These are phyloP conservation scores for Colletotrichum sp. DNA, from an alignment of 2,329 filamentous ascomycete species.

Conservation along the genomic window DNA sequence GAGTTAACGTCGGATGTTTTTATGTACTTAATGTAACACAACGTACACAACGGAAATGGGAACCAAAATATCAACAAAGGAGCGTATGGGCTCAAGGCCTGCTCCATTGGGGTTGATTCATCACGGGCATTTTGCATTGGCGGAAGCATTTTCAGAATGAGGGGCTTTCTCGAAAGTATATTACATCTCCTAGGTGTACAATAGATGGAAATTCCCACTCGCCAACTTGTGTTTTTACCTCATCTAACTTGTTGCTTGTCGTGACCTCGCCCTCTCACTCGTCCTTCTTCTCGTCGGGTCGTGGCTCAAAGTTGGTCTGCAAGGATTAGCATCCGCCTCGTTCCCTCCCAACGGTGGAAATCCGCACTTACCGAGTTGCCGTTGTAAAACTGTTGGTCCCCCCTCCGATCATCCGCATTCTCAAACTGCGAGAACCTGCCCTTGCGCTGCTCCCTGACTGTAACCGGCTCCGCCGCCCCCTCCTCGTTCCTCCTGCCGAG, in stretches of 20 bases:
- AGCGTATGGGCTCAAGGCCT: background rate
- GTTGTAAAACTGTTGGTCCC: constrained; percentile 82
- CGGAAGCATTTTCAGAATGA: background rate
- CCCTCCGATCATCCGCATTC: constrained; percentile 57
- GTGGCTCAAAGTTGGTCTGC: constrained; percentile 73
- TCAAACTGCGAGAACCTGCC: constrained; percentile 42
- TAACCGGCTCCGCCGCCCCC: constrained; percentile 25
- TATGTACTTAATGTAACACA: constrained; percentile 13
- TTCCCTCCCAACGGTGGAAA: background rate
- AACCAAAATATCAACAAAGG: background rate
- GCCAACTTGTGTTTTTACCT: background rate
- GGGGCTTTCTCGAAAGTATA: background rate
- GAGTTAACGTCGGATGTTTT: background rate
- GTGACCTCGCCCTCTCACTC: background rate
- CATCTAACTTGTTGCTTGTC: background rate
- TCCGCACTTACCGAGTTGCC: constrained; percentile 76
- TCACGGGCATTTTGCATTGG: background rate
- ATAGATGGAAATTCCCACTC: constrained; percentile 22
- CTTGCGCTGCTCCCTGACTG: constrained; percentile 26
- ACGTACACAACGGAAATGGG: background rate
- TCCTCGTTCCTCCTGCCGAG: constrained; percentile 23
- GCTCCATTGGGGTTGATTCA: background rate
- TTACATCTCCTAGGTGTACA: constrained; percentile 21
- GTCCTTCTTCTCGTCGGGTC: constrained; percentile 57
- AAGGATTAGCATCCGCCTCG: constrained; percentile 29